Conservation (phyloP, 2,329 filamentous ascomycete genomes). For the Lasiodiplodia sp. region DNA sequence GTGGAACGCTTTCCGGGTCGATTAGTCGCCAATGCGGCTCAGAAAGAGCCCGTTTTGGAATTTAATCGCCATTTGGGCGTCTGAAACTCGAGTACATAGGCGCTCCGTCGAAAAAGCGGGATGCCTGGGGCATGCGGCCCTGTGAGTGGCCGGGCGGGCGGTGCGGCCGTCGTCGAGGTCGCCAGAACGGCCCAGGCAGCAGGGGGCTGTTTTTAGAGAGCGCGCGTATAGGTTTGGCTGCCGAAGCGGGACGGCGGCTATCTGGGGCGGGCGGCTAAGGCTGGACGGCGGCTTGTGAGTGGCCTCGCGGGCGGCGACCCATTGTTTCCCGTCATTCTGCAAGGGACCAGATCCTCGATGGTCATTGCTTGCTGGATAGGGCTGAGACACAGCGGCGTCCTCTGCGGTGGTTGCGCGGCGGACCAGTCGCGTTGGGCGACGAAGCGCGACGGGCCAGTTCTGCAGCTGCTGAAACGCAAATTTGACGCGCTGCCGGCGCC, state of each 20-base stretch:
- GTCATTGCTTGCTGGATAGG: constrained; percentile 15
- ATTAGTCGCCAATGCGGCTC: constrained; percentile 48
- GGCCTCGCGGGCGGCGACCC: constrained; percentile 2
- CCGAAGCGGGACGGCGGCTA: constrained; percentile 26
- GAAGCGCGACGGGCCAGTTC: constrained; percentile 22
- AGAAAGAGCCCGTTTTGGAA: constrained; percentile 37
- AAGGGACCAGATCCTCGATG: constrained; percentile 18
- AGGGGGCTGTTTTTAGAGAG: constrained; percentile 29
- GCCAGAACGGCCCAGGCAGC: constrained; percentile 18
- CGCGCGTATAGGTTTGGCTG: constrained; percentile 21
- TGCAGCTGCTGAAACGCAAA: constrained; percentile 20
- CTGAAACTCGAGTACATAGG: constrained; percentile 43
- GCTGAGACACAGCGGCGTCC: constrained; percentile 21
- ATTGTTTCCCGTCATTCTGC: constrained; percentile 23
- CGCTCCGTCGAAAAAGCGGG: constrained; percentile 42
- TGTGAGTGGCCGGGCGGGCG: constrained; percentile 40
- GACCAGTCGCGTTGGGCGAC: constrained; percentile 8
- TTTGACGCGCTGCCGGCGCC: constrained; percentile 2
- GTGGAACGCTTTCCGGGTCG: constrained; percentile 50
- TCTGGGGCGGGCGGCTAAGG: constrained; percentile 21
- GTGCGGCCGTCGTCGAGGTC: constrained; percentile 26
- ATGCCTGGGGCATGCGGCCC: constrained; percentile 39
- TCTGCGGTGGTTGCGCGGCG: constrained; percentile 4
- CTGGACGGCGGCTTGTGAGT: constrained; percentile 19
- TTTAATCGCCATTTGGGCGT: constrained; percentile 30